These are phyloP conservation scores for Xerocomus potaroensis DNA, from an alignment of 768 basidiomycete genomes.

Conservation along the genomic window DNA sequence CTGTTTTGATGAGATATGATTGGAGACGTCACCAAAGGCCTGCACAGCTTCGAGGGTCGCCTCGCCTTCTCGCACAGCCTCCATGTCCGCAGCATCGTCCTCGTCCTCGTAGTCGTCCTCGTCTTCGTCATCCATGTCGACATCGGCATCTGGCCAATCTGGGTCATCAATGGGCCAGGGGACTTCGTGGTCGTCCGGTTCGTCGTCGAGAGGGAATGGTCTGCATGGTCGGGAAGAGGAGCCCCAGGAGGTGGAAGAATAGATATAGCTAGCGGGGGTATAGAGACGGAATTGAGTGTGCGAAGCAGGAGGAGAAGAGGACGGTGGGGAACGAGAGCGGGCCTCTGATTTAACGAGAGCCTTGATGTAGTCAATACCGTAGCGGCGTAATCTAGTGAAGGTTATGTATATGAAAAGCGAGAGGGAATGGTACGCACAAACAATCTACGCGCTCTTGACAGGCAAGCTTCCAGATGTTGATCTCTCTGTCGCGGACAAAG, in stretches of 20 bases:
- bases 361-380: conserved; percentile 32
- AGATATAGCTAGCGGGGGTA: conserved; percentile 33
- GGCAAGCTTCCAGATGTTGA: conserved; percentile 34
- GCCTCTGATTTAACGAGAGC: conserved; percentile 30
- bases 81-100: conserved; percentile 15
- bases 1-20: neutral
- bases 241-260: conserved; percentile 20
- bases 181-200: conserved; percentile 16
- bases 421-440: conserved; percentile 19
- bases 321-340: conserved; percentile 3
- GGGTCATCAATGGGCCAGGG: conserved; percentile 21
- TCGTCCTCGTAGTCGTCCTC: conserved; percentile 31
- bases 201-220: conserved; percentile 12
- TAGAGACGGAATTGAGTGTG: conserved; percentile 30
- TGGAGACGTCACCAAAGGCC: conserved; percentile 4
- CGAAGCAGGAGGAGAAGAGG: conserved; percentile 2
- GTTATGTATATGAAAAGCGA: neutral
- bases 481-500: conserved; percentile 30
- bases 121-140: conserved; percentile 32
- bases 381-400: conserved; percentile 26
- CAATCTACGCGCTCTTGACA: conserved; percentile 34
- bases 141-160: conserved; percentile 24
- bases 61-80: conserved; percentile 15
- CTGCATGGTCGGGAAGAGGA: conserved; percentile 12
- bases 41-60: conserved; percentile 12